Evolutionary conservation across 2,329 filamentous ascomycete species (phyloP), one percentile per base, ranked within the genome.

Genomic region (Capronia americana): DNA sequence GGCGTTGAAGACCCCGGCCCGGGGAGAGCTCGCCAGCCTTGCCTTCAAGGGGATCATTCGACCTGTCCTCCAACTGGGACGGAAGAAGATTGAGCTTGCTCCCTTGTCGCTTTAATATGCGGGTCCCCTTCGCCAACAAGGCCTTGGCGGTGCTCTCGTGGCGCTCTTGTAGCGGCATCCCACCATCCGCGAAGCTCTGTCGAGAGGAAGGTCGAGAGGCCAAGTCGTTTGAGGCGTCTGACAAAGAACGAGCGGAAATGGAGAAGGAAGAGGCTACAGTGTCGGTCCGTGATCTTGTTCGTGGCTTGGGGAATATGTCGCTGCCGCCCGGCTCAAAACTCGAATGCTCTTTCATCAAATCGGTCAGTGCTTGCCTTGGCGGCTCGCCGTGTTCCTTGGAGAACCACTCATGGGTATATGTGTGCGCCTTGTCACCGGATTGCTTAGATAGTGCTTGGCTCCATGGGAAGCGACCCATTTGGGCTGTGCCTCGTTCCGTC

Each of bases 51-150:
- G 20, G 41, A 57, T 51, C 61, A 26, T 10, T 55, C 10, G 61
- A 58, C 24, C 77, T 77, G 67, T 79, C 79, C 63, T 80, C 77
- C 32, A 79, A 59, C 20, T 61, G 68, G 2, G 68, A 71, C 38
- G 78, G 74, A 59, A 79, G 75, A 56, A 82, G 76, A 64, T 77
- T 81, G 66, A 81, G 77, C 70, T 81, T 82, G 68, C 80, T 82
- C 20, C 80, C 79, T 71, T 82, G 80, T 46, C 81, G 79, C 44
- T 78, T 79, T 46, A 83, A 73, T 56, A 82, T 81, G n/a, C 80
- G 79, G 67, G 80, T 81, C 4, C 80, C 78, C 55, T 80, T 79
- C 30, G 77, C 75, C 54, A 83, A 69, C 30, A 83, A 71, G 4
- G 77, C 79, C 56, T 79, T 79, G 44, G 79, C 75, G 26, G 75